Evolutionary conservation across 441 rosid genomes (phyloP).

Genomic region (Bruguiera hainesii): DNA sequence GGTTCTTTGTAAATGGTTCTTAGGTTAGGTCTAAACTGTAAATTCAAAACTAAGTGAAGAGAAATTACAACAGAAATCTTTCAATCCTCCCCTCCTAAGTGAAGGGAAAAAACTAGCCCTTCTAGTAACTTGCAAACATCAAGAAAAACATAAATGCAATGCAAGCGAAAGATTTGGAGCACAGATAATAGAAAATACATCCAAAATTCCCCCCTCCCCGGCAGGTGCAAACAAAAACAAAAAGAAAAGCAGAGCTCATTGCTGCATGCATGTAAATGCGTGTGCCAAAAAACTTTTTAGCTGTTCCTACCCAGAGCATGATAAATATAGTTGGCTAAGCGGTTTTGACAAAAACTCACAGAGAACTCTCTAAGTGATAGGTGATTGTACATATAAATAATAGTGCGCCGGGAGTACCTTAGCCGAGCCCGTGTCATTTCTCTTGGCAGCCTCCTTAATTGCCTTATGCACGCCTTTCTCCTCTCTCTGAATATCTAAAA

Average conservation of each 20-base stretch:
- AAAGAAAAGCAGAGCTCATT: not conserved
- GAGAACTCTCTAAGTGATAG: not conserved
- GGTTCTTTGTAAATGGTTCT: no score
- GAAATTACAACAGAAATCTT: no score
- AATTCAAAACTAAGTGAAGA: no score
- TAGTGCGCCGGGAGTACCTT: slow-evolving; percentile 40
- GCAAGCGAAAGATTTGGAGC: not conserved
- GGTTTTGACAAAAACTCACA: not conserved
- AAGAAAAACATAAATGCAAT: no score
- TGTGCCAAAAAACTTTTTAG: no score
- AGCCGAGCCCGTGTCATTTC: slow-evolving; percentile 81
- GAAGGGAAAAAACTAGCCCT: no score
- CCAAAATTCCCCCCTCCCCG: not conserved
- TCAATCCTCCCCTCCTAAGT: no score
- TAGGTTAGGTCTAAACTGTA: no score
- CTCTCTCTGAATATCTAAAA: slow-evolving; percentile 73
- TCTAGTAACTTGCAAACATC: no score
- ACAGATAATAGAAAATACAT: not conserved
- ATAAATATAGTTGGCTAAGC: not conserved
- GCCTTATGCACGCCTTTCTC: slow-evolving; percentile 76
- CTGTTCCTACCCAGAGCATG: no score
- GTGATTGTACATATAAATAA: not conserved
- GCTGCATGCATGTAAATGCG: not conserved
- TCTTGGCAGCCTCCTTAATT: slow-evolving; percentile 74
- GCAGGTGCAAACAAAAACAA: no score